Evolutionary conservation across 2,329 filamentous ascomycete species (phyloP), one percentile per base, ranked within the genome.

Genomic region (Botrytis galanthina): DNA sequence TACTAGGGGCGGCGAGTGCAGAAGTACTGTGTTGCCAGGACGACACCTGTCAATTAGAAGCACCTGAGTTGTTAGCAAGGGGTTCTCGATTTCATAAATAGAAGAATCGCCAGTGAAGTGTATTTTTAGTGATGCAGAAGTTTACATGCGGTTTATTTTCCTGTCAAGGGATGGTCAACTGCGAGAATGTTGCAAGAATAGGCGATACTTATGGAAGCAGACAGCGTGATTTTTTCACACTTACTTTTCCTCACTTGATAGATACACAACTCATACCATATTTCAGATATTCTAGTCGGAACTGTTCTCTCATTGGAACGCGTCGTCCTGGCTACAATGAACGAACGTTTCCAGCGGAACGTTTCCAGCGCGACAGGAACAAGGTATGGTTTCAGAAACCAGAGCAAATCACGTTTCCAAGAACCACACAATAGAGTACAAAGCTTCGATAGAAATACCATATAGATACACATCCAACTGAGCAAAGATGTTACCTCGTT

Each of bases 21-120:
- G 48, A 54, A 54, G 48, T n/a, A 12, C 26, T n/a, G 26, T 54
- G 26, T n/a, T n/a, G 48, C 12, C 12, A 16, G 48, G 48, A n/a
- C 48, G 3, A n/a, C 26, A 54, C 12, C 4, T 7, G 26, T n/a
- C 26, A 3, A 9, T n/a, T 16, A n/a, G 12, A n/a, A n/a, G 12
- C 26, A 16, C 5, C 5, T n/a, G 48, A 2, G 26, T 1, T 3
- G 2, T n/a, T n/a, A 16, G 2, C 26, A n/a, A n/a, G 12, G 26
- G 14, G 5, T 7, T 12, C n/a, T 54, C 12, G 1, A n/a, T 1
- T 54, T n/a, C 12, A 54, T 2, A 16, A 7, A 16, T n/a, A 16
- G 1, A 16, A 1, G 4, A 16, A 3, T 2, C 0, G 12, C 14
- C 0, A 26, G 1, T 51, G 12, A n/a, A 16, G 4, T 16, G n/a